phyloP scores from a whole-genome alignment of 305 asterid genomes.

The Rubia tinctorum region DNA sequence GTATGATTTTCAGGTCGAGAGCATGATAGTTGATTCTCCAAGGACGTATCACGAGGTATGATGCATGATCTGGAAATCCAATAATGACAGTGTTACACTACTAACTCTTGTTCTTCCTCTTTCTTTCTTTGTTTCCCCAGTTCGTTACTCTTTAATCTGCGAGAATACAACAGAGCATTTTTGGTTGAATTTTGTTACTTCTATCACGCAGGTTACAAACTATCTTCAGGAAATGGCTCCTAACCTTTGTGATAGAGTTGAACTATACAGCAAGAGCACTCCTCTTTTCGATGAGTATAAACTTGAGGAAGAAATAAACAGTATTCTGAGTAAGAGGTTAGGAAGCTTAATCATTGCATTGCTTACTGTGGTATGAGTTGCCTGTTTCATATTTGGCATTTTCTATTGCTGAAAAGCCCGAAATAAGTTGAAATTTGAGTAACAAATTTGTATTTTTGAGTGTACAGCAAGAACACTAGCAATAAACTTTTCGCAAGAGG shows the following conservation, averaged over 20 bases:
- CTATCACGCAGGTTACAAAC: constrained; percentile 69
- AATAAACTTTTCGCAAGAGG: not conserved
- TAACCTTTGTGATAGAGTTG: constrained; percentile 84
- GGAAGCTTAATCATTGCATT: constrained; percentile 1
- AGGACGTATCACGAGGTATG: constrained; percentile 95
- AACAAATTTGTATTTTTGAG: not conserved
- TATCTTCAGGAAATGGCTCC: constrained; percentile 98
- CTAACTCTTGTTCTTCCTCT: not conserved
- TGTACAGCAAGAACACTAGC: not conserved
- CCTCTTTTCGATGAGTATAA: constrained; percentile 89
- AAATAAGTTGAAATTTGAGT: not conserved
- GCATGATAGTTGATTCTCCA: constrained; percentile 95
- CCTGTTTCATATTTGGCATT: not conserved
- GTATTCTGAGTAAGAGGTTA: constrained; percentile 87
- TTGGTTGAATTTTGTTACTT: constrained; percentile 11
- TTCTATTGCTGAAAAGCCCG: not conserved
- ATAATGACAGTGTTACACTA: not conserved
- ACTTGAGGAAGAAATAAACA: constrained; percentile 85
- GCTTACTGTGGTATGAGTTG: not conserved
- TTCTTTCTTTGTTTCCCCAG: not conserved
- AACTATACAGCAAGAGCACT: constrained; percentile 64
- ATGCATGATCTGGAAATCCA: constrained; percentile 18
- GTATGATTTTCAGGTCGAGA: constrained; percentile 60
- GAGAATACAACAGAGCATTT: not conserved
- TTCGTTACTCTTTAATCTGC: not conserved